Percentiles rank a stretch among this genome's conserved stretches.
phyloP scores from a whole-genome alignment of 2,329 filamentous ascomycete species.

The Colletotrichum incanum region DNA sequence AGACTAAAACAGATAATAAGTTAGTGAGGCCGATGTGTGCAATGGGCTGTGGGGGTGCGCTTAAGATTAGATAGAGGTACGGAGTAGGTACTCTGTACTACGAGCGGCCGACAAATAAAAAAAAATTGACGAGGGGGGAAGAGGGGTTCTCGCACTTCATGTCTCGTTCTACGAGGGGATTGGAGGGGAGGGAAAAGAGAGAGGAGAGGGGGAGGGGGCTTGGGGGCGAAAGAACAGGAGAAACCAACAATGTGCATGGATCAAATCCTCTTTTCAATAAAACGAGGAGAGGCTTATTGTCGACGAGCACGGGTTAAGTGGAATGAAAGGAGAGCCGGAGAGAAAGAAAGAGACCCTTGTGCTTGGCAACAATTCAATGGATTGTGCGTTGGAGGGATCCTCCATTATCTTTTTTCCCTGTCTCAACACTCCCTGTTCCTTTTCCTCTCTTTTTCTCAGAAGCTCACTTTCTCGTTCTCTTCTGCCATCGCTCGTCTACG shows the following conservation, averaged over 20 bases:
- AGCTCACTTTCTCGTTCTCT: neutral
- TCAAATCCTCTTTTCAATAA: neutral
- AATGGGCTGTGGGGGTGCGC: conserved; percentile 39
- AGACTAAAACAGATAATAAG: conserved; percentile 38
- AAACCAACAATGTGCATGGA: conserved; percentile 22
- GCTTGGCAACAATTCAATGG: neutral
- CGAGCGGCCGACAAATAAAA: conserved; percentile 22
- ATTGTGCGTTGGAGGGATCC: neutral
- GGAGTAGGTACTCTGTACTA: neutral
- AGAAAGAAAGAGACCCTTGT: neutral
- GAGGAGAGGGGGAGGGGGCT: neutral
- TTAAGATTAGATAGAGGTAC: conserved; percentile 35
- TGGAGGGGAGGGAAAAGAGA: conserved; percentile 1
- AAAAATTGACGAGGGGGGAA: conserved; percentile 20
- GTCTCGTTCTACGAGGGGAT: conserved; percentile 5
- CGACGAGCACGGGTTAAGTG: neutral
- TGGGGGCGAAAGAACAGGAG: conserved; percentile 11
- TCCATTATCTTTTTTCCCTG: neutral
- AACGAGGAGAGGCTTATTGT: neutral
- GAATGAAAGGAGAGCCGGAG: neutral
- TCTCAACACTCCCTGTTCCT: neutral
- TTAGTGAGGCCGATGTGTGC: conserved; percentile 38
- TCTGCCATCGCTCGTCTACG: neutral
- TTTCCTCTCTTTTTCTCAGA: neutral
- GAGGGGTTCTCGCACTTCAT: conserved; percentile 38